Base-by-base conservation (phyloP, 352 stramenopile genomes). In the Phytophthora pini region DNA sequence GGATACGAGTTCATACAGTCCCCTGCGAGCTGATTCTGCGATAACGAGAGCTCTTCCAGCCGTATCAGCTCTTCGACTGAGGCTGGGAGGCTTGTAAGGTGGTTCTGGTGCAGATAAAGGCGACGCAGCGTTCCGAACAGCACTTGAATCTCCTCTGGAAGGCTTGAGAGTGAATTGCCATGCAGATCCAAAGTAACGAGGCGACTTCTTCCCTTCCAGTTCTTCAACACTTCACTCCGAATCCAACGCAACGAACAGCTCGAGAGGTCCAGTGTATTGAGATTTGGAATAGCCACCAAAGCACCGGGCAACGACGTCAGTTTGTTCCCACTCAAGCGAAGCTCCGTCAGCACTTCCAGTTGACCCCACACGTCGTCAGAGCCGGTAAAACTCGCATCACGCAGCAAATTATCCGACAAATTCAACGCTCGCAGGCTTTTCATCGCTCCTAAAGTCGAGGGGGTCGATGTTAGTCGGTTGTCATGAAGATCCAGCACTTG, bases 91-190 rank as follows among this genome's bases (percentile, higher is more conserved):
- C 41, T 56, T 0, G 11, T 13, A 6, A 91, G 55, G 0, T 74
- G 70, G 46, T 91, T 89, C 26, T 82, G 66, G 34, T 91, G 79
- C 0, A 79, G 63, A 5, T 68, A 48, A 0, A 89, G 47, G 8
- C 55, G 27, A 6, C 65, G 67, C 3, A 91, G 55, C 11, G 74
- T 64, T 20, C 58, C 22, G 29, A 57, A 58, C 34, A 84, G 50
- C 0, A 69, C 61, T 3, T 55, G 34, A 12, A 89, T 59, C 8
- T 74, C 78, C 15, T 89, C 72, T 0, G 79, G 77, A 2, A 88
- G 36, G 0, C 45, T 59, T 11, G 61, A 56, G 36, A 89, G 71
- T 2, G 65, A 49, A 32, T 89, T 90, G 0, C 59, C 53, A 22
- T 77, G 65, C 15, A 89, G 59, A 44, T 88, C 76, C 11, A 89